Evolutionary conservation across 83 land plant genomes (phyloP), one percentile per base, ranked within the genome.

Genomic region (Isoetes engelmannii): DNA sequence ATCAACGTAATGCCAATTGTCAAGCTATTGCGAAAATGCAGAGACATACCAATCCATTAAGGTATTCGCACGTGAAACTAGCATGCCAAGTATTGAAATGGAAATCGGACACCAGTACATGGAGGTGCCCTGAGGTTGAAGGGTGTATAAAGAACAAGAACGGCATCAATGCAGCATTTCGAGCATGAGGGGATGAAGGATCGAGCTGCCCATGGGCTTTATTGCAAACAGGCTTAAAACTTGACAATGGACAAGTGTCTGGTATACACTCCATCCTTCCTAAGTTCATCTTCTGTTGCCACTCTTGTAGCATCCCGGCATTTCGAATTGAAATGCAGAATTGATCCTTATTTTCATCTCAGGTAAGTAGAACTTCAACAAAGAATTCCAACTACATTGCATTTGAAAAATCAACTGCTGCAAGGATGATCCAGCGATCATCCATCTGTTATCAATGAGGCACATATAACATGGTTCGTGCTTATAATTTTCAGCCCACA

Each of bases 41-140:
- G 71, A 53, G 42, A n/a, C 53, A n/a, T 48, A 72, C 75, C 75
- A 72, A 45, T n/a, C 66, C 45, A 37, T 66, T 72, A 8, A 72
- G 75, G 12, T 66, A 50, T 28, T 47, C 73, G 57, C 44, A 66
- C 45, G 54, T 72, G 58, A 72, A 66, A 13, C 54, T 68, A 15
- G 71, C 75, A 43, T 72, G 72, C 72, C 75, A 54, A 5, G 75
- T 72, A 43, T 72, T 72, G 45, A 37, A 72, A n/a, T 72, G 75
- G 45, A 54, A 72, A 65, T 72, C 75, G 44, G 75, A 65, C 45
- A 72, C 44, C 15, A 72, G 75, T 7, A 72, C 48, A 5, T 67
- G 61, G 43, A 72, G 28, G 18, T 72, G 75, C 15, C 73, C 46
- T 9, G 75, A 47, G 20, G 41, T 53, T 53, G 73, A n/a, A 42